phyloP scores from a whole-genome alignment of 2,329 filamentous ascomycete genomes.

The Alternaria gansuensis region DNA sequence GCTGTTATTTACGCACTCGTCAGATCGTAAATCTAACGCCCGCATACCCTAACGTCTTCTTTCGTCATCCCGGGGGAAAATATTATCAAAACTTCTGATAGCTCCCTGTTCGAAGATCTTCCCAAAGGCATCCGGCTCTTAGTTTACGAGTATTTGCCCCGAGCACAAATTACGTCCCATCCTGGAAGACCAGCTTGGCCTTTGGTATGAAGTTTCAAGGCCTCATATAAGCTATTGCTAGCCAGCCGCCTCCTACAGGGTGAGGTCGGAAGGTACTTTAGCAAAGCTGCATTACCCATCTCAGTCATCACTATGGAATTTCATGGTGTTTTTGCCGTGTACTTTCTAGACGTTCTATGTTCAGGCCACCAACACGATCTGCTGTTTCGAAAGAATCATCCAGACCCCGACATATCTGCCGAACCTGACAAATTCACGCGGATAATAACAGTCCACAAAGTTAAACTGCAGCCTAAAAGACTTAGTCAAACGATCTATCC shows the following conservation, averaged over 20 bases:
- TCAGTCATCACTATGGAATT: background rate
- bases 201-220: background rate
- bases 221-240: background rate
- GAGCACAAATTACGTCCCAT: background rate
- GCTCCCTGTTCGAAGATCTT: constrained; percentile 1
- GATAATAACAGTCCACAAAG: background rate
- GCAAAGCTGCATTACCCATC: background rate
- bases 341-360: background rate
- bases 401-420: background rate
- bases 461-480: background rate
- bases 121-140: constrained; percentile 1
- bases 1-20: background rate
- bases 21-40: background rate
- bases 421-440: background rate
- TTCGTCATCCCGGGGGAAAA: background rate
- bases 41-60: background rate
- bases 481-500: background rate
- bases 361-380: background rate
- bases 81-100: background rate
- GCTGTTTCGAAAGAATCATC: background rate
- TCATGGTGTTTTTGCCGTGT: background rate
- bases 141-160: constrained; percentile 1
- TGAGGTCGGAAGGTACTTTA: background rate
- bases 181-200: background rate
- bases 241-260: background rate